phyloP scores from a whole-genome alignment of 345 rosid genomes.

The Psidium guajava region DNA sequence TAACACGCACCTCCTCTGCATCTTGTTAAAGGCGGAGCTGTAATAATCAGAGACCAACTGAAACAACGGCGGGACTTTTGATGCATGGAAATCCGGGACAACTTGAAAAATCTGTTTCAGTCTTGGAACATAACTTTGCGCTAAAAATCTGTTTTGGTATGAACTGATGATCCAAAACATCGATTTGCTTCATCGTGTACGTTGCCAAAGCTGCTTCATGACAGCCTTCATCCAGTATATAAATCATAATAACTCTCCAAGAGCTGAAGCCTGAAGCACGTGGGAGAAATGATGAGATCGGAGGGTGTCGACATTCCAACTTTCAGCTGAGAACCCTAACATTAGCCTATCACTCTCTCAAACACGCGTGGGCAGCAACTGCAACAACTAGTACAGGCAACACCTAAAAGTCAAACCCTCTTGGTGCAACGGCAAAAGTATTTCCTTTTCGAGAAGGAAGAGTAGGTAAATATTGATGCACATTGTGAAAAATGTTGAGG shows the following conservation, averaged over 20 bases:
- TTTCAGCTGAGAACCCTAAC: not conserved
- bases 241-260: not conserved
- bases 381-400: not conserved
- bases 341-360: not conserved
- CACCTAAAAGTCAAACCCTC: not conserved
- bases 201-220: not conserved
- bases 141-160: not conserved
- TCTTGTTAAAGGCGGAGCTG: not conserved
- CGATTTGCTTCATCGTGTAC: not conserved
- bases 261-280: not conserved
- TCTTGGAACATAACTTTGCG: not conserved
- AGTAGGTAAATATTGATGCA: not conserved
- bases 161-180: not conserved
- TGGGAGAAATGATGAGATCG: not conserved
- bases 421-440: not conserved
- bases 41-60: not conserved
- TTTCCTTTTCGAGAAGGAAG: not conserved
- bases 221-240: not conserved
- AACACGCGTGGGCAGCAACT: not conserved
- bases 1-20: not conserved
- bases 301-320: not conserved
- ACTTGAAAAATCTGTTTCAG: not conserved
- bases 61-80: not conserved
- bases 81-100: not conserved
- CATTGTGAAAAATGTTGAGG: not conserved